A percentile compares a stretch with the other conserved stretches of the same genome.
These are phyloP conservation scores for Alternaria longipes DNA, from an alignment of 2,329 filamentous ascomycete genomes.

Conservation along the genomic window DNA sequence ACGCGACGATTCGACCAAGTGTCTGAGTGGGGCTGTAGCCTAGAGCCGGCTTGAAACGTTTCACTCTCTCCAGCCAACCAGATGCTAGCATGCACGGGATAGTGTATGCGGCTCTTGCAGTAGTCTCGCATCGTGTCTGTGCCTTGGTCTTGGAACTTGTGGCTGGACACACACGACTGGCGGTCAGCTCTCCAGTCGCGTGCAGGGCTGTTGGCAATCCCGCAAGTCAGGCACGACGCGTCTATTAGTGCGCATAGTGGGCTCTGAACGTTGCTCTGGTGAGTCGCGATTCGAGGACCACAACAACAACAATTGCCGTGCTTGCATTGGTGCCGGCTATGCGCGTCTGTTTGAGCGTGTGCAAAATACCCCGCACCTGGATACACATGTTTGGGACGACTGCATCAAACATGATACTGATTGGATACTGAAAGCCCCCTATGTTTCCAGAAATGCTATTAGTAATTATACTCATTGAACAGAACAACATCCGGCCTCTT, in stretches of 20 bases:
- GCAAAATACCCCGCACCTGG: constrained; percentile 19
- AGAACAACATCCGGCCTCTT: constrained; percentile 21
- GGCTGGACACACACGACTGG: constrained; percentile 42
- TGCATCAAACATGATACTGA: constrained; percentile 17
- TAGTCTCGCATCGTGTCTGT: constrained; percentile 31
- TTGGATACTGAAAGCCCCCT: constrained; percentile 25
- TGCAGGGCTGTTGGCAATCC: constrained; percentile 22
- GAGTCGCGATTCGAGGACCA: constrained; percentile 41
- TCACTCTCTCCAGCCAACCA: constrained; percentile 35
- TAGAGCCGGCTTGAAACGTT: constrained; percentile 48
- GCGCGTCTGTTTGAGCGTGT: constrained; percentile 32
- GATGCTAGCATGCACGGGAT: constrained; percentile 22
- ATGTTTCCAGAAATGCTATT: constrained; percentile 25
- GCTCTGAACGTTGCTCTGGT: constrained; percentile 25
- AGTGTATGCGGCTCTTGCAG: constrained; percentile 41
- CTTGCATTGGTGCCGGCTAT: constrained; percentile 24
- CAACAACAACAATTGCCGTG: constrained; percentile 39
- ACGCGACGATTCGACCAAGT: constrained; percentile 51
- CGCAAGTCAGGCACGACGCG: constrained; percentile 22
- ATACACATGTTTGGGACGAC: background rate
- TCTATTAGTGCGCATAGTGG: constrained; percentile 7
- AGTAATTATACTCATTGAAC: constrained; percentile 28
- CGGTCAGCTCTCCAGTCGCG: constrained; percentile 34
- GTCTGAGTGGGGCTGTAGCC: constrained; percentile 35
- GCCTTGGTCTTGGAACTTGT: constrained; percentile 30